These are phyloP conservation scores for Dothidotthia symphoricarpi DNA, from an alignment of 2,329 filamentous ascomycete species.

Conservation along the genomic window DNA sequence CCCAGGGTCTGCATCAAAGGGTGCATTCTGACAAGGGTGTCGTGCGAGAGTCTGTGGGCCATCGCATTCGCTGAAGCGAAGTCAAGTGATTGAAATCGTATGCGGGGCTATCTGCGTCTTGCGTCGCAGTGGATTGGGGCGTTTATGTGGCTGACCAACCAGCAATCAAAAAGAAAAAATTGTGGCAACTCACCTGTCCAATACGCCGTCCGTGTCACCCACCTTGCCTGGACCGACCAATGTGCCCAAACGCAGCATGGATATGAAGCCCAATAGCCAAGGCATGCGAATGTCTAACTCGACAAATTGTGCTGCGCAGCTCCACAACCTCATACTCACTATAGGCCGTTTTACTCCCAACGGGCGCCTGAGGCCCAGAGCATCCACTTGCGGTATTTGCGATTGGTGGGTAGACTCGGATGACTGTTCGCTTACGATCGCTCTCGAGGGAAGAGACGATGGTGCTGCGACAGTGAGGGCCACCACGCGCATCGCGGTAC, in stretches of 20 bases:
- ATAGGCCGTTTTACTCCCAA: conserved; percentile 59
- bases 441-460: conserved; percentile 63
- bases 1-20: conserved; percentile 33
- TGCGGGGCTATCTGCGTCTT: conserved; percentile 50
- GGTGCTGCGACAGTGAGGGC: conserved; percentile 64
- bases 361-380: conserved; percentile 35
- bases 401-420: conserved; percentile 32
- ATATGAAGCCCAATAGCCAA: conserved; percentile 76
- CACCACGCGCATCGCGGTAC: conserved; percentile 65
- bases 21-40: conserved; percentile 36
- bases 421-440: conserved; percentile 33
- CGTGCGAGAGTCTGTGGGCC: conserved; percentile 38
- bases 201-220: conserved; percentile 69
- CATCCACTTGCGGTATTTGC: conserved; percentile 24
- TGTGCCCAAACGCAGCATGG: conserved; percentile 72
- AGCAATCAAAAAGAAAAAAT: conserved; percentile 27
- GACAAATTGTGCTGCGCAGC: conserved; percentile 68
- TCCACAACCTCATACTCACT: conserved; percentile 74
- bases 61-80: conserved; percentile 44
- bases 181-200: conserved; percentile 79
- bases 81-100: conserved; percentile 62
- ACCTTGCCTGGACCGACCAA: conserved; percentile 72
- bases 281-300: conserved; percentile 82
- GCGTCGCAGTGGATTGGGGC: conserved; percentile 27
- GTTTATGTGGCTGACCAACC: conserved; percentile 32